Evolutionary conservation across 1,284 basidiomycete species (phyloP).

Genomic region (Pyrrhoderma lamaoense): DNA sequence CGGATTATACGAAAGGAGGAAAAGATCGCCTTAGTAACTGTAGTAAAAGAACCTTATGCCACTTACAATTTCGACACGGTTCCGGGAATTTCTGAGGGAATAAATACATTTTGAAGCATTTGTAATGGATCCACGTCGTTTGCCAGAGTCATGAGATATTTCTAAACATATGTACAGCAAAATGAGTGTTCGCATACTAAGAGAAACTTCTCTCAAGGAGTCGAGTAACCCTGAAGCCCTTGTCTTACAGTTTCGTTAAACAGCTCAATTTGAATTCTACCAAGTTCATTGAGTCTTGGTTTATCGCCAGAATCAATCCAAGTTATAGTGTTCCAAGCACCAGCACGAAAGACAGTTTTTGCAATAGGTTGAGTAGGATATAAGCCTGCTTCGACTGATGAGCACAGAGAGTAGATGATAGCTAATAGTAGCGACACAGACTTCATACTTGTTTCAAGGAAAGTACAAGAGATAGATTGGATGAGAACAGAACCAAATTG

Average conservation of each 20-base stretch:
- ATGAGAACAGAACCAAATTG: too few species aligned
- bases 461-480: too few species aligned
- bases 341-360: constrained; percentile 36
- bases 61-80: constrained; percentile 30
- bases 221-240: too few species aligned
- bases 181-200: too few species aligned
- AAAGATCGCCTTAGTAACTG: too few species aligned
- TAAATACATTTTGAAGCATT: constrained; percentile 23
- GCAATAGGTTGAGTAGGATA: constrained; percentile 45
- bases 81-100: constrained; percentile 25
- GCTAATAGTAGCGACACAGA: not conserved
- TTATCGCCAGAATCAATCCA: constrained; percentile 41
- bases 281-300: constrained; percentile 36
- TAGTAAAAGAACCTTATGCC: not conserved
- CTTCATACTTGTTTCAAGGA: not conserved
- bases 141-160: constrained; percentile 28
- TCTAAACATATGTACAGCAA: constrained; percentile 23
- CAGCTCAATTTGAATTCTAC: constrained; percentile 35
- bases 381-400: constrained; percentile 21
- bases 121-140: constrained; percentile 28
- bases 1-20: too few species aligned
- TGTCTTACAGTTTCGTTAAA: constrained; percentile 21
- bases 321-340: constrained; percentile 31
- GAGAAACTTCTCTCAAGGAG: too few species aligned
- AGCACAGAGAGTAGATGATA: not conserved